Evolutionary conservation across 1,284 basidiomycete genomes (phyloP), one percentile per base, ranked within the genome.

Genomic region (Schizophyllum amplum): DNA sequence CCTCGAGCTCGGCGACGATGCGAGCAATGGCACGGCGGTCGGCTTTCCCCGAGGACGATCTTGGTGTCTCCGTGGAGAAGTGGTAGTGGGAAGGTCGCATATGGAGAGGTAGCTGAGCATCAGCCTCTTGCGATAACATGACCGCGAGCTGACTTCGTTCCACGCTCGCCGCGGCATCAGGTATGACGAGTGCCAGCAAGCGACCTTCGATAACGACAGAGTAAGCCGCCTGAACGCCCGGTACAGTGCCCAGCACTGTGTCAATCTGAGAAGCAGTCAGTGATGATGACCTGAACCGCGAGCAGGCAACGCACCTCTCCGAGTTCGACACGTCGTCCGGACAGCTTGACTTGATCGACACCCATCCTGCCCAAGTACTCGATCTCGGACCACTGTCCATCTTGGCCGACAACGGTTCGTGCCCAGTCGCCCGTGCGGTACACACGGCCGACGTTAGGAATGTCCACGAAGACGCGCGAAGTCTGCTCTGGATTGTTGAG

Each of bases 401-500:
- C 20, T 11, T 52, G 27, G 48, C 55, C 54, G 13, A 47, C 22
- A 9, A 55, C 57, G 13, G 55, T 24, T 24, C 57, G 55, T 21
- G 57, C 57, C 22, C 54, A 49, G 24, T 58, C 57, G 13, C 57
- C 57, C 22, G 57, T 58, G 11, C 57, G 54, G 26, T 58, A 58
- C 6, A 58, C 57, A 17, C 57, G 53, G 17, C 57, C 57, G 13
- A 58, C 52, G 3, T 50, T 50, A 3, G 51, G 54, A 26, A 58
- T 42, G 17, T 58, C 26, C 2, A 58, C 54, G 33, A 58, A 58
- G 15, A 50, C 57, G 24, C 42, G 23, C 20, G 49, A 54, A 22
- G 57, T 58, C 26, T 58, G 57, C 46, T 58, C 54, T 24, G 57
- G 54, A 50, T 55, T 58, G 33, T 58, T 58, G 11, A 58, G 50